Percentiles rank a stretch among this genome's conserved stretches.
Evolutionary conservation across 495 filamentous ascomycete species (phyloP).

Genomic region (Talaromyces adpressus): DNA sequence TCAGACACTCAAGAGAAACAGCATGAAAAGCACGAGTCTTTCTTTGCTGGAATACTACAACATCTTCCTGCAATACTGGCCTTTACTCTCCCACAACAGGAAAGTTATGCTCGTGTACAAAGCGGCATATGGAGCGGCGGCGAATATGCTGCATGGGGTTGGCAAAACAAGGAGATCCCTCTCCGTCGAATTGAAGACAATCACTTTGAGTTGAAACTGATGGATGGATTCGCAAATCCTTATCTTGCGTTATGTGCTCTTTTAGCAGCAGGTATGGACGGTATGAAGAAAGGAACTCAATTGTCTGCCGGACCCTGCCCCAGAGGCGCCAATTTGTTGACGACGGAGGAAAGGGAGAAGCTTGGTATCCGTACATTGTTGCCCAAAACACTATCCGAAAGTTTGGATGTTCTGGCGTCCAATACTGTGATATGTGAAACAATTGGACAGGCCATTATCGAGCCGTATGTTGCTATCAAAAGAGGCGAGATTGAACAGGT

Average conservation of each 20-base stretch:
- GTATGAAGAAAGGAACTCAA: slow-evolving; percentile 33
- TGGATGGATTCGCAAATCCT: slow-evolving; percentile 69
- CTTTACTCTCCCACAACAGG: slow-evolving; percentile 52
- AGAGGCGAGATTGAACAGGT: slow-evolving; percentile 4
- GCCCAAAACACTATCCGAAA: slow-evolving; percentile 44
- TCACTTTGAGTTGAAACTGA: slow-evolving; percentile 64
- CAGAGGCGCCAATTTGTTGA: slow-evolving; percentile 45
- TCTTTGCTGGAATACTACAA: slow-evolving; percentile 60
- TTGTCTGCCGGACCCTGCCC: slow-evolving; percentile 43
- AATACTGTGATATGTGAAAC: neutral
- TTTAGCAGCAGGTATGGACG: slow-evolving; percentile 50
- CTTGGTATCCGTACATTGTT: slow-evolving; percentile 47
- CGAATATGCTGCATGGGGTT: slow-evolving; percentile 68
- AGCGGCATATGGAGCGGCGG: slow-evolving; percentile 68
- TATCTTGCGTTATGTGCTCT: slow-evolving; percentile 60
- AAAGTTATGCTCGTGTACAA: slow-evolving; percentile 54
- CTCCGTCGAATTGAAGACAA: slow-evolving; percentile 53
- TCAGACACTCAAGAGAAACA: slow-evolving; percentile 16
- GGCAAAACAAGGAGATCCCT: slow-evolving; percentile 65
- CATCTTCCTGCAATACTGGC: slow-evolving; percentile 61
- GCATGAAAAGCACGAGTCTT: slow-evolving; percentile 33
- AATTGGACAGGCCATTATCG: slow-evolving; percentile 1
- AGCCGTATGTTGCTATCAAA: slow-evolving; percentile 5
- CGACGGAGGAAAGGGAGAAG: slow-evolving; percentile 37
- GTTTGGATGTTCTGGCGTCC: slow-evolving; percentile 28